These are phyloP conservation scores for Nepenthes alata DNA, from an alignment of 179 eudicot species.

Conservation along the genomic window DNA sequence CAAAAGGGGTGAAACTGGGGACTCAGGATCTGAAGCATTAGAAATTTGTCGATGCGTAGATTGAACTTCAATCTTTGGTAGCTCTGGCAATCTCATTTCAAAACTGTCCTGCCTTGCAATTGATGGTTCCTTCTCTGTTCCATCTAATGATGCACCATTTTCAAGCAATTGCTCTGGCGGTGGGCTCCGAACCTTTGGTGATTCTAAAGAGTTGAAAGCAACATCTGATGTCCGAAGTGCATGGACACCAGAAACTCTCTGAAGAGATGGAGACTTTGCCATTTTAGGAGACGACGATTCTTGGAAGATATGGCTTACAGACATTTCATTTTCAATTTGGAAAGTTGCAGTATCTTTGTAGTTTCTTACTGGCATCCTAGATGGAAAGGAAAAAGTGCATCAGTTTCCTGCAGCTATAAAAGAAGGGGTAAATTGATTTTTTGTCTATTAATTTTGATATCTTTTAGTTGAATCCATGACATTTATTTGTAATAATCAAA, in stretches of 20 bases:
- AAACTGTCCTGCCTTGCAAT: conserved; percentile 92
- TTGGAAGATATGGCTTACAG: conserved; percentile 55
- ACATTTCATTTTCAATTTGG: conserved; percentile 67
- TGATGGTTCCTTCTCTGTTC: conserved; percentile 61
- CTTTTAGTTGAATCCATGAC: too few species aligned
- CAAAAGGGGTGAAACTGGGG: conserved; percentile 94
- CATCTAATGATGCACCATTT: conserved; percentile 53
- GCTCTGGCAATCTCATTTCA: conserved; percentile 81
- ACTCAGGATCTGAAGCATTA: conserved; percentile 83
- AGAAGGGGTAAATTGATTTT: too few species aligned
- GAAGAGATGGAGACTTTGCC: conserved; percentile 92
- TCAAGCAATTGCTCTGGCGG: conserved; percentile 66
- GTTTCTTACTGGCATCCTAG: conserved; percentile 81
- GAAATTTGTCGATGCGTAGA: conserved; percentile 41
- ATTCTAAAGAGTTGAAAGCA: conserved; percentile 65
- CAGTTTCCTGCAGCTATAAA: not conserved
- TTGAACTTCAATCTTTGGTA: conserved; percentile 82
- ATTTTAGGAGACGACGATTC: conserved; percentile 95
- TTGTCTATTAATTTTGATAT: too few species aligned
- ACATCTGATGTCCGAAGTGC: conserved; percentile 51
- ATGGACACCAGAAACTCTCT: conserved; percentile 65
- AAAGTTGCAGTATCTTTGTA: conserved; percentile 56
- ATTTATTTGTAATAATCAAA: too few species aligned
- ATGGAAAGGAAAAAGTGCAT: conserved; percentile 4
- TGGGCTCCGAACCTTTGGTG: conserved; percentile 73